Evolutionary conservation across 768 basidiomycete species (phyloP), one percentile per base, ranked within the genome.

Genomic region (Crucibulum laeve): DNA sequence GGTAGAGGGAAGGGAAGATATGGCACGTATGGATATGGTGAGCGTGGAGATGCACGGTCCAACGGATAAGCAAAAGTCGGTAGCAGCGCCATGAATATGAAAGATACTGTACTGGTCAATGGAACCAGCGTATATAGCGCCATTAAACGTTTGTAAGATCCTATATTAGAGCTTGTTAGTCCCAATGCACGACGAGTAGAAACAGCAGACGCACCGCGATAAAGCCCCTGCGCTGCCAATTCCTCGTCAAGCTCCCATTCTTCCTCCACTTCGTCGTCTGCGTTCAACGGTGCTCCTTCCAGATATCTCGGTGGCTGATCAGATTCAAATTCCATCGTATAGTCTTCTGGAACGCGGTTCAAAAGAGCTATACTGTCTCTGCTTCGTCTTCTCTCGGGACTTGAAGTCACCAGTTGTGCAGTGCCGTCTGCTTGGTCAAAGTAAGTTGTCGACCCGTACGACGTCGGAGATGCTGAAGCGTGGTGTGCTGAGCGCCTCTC

Each of bases 1-100:
- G 83, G 79, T 14, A 87, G 51, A 1, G 87, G 85, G 22, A 73
- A 77, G 2, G 78, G 79, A 53, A 84, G 74, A 57, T 69, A 67
- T 1, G 68, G 64, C 1, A 68, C 59, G 34, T 78, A 77, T 6
- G 64, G 71, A 34, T 68, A 71, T 2, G 54, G 46, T 25, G 56
- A 51, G 3, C 51, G 42, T 7, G 57, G 56, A 10, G 54, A 46
- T 30, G 51, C 50, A 21, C 45, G 41, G 8, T 63, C 50, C 15
- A 57, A 53, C 11, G 69, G 73, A 64, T 81, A 84, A 18, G 73
- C 62, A 26, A 79, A 44, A 21, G 51, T 42, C 0, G 82, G 84
- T 2, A 82, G 60, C 4, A 67, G 35, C 1, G 78, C 77, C 21
- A 85, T 67, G 28, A 76, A 44, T 3, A 67, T 50, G 53, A 84